Base-by-base conservation (phyloP, 441 rosid genomes). In the Corymbia calophylla region DNA sequence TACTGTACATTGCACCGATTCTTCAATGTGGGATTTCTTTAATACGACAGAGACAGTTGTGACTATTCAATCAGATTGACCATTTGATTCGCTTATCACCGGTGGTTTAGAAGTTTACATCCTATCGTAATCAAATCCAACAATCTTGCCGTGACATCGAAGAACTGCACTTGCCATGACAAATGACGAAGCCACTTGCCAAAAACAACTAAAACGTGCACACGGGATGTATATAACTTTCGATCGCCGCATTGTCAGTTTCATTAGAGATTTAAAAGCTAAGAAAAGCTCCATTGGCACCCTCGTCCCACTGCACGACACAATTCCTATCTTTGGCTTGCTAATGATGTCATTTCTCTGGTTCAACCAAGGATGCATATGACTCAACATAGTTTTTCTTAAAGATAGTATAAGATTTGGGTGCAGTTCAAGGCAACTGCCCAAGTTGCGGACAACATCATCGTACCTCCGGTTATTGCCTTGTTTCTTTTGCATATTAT, bases 391-490 rank as follows among this genome's bases (percentile, higher is more conserved):
- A 39, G 44, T 73, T 48, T 87, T 82, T 73, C 9, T 84, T 92
- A 39, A 56, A 56, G 6, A 66, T 31, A 77, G 90, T 68, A 73
- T 70, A 88, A 90, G 88, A 87, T 86, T 91, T 91, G 87, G 90
- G 94, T 93, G 94, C 93, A 90, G 91, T 90, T 93, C 89, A 92
- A 93, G 93, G 87, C 86, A 87, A 68, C 58, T 86, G 68, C 29
- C n/a, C 92, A 35, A 9, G 47, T 73, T 88, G 70, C 77, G 68
- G 86, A 84, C 70, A 62, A 62, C 70, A 13, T 77, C 84, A 44
- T 77, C n/a, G 84, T 13, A 86, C 8, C 31, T 44, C 54, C 25
- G 39, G 27, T 77, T 25, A 25, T 7, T 23, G 84, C 23, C 8
- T 44, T 25, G 51, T 44, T 44, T 44, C 51, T 2, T 44, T 27